A percentile compares a stretch with the other conserved stretches of the same genome.
Conservation (phyloP, 371 early-diverging fungal genomes). For the Enterospora canceri region DNA sequence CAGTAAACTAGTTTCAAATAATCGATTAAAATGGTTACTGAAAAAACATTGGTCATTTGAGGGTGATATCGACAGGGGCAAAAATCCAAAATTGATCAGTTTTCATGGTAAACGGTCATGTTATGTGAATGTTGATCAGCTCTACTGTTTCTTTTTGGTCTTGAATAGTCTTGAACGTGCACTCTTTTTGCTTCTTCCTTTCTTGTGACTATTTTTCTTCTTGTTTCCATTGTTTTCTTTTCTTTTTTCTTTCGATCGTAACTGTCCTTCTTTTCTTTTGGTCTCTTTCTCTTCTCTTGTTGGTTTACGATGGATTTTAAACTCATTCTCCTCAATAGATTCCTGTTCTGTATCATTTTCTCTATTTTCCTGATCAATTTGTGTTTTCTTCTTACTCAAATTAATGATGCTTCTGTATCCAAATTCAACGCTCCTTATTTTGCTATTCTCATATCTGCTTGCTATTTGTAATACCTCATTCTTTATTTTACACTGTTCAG, state of each 20-base stretch:
- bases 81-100: too few relatives aligned
- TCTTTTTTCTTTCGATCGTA: not conserved
- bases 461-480: not conserved
- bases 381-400: not conserved
- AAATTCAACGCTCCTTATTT: not conserved
- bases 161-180: not conserved
- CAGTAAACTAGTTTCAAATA: too few relatives aligned
- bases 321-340: not conserved
- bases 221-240: not conserved
- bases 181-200: not conserved
- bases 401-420: not conserved
- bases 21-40: too few relatives aligned
- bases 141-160: not conserved
- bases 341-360: not conserved
- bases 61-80: too few relatives aligned
- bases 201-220: not conserved
- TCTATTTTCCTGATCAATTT: not conserved
- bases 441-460: not conserved
- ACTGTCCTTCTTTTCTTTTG: not conserved
- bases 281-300: not conserved
- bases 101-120: too few relatives aligned
- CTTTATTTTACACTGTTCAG: not conserved
- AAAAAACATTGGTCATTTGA: too few relatives aligned
- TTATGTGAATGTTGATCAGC: too few relatives aligned
- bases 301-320: not conserved